Evolutionary conservation across 305 asterid species (phyloP), one percentile per base, ranked within the genome.

Genomic region (Fraxinus latifolia): DNA sequence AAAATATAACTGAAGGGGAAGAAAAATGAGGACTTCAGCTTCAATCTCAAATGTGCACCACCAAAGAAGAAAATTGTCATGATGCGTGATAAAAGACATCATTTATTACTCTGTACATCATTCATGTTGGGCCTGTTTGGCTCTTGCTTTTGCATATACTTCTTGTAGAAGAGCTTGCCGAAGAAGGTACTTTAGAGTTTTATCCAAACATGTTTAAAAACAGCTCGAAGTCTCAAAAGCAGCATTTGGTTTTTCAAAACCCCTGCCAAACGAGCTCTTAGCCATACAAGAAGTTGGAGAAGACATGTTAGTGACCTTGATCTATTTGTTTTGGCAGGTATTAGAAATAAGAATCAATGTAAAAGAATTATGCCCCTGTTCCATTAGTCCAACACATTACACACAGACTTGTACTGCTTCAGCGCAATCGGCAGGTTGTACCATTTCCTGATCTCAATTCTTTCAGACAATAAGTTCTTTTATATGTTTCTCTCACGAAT

Each of bases 291-390:
- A 27, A 27, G 74, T 12, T 21, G 29, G 70, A 58, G 29, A 19
- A 55, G 65, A 19, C 31, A 0, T 74, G 65, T 8, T 39, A 0
- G 1, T 42, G 68, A 42, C 25, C 33, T 29, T 2, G 42, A 37
- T 25, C 15, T 68, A n/a, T 31, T 75, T 58, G 3, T 65, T 67
- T 77, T 33, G 78, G 79, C 86, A 87, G 92, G 83, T 83, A 55
- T 77, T 50, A 36, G 80, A 37, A 39, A 31, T 84, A 77, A 60
- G 80, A 27, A 79, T 77, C 47, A 44, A 21, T 83, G 79, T 81
- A 84, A 50, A 82, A 80, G 83, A 60, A 60, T 79, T 72, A 83
- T 44, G 9, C 36, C 72, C 74, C 74, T 60, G 21, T 82, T 47
- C 67, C 80, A 83, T 29, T 81, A 79, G 50, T 42, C 50, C 50